Evolutionary conservation across 2,329 filamentous ascomycete species (phyloP).

Genomic region (Taxawa tesnikishii): DNA sequence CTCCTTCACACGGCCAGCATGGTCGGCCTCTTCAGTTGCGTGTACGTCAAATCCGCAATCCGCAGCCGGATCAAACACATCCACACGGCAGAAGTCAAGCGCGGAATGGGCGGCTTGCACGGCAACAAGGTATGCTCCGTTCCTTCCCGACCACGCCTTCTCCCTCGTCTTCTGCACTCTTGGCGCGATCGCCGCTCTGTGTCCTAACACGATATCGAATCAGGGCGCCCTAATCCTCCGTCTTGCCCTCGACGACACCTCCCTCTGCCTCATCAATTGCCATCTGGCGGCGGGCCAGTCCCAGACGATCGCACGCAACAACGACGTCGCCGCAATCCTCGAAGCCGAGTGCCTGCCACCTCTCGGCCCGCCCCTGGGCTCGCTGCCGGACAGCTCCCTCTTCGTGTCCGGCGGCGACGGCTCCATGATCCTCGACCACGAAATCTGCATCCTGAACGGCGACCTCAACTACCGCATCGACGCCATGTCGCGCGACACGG

Average conservation of each 20-base stretch:
- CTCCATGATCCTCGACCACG: slow-evolving; percentile 87
- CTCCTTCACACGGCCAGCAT: slow-evolving; percentile 80
- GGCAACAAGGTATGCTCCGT: slow-evolving; percentile 64
- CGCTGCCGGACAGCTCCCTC: slow-evolving; percentile 58
- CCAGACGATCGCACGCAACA: slow-evolving; percentile 81
- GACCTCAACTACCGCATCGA: slow-evolving; percentile 98
- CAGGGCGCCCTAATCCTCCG: slow-evolving; percentile 75
- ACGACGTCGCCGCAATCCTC: slow-evolving; percentile 80
- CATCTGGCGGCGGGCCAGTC: slow-evolving; percentile 91
- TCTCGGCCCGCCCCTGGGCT: slow-evolving; percentile 46
- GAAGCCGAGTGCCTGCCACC: slow-evolving; percentile 66
- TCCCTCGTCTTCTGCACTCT: too few relatives aligned
- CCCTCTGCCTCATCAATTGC: slow-evolving; percentile 92
- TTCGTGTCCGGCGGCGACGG: slow-evolving; percentile 91
- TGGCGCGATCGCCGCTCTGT: too few relatives aligned
- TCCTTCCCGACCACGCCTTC: too few relatives aligned
- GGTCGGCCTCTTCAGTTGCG: slow-evolving; percentile 88
- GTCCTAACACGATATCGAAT: slow-evolving; percentile 1
- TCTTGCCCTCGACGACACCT: slow-evolving; percentile 89
- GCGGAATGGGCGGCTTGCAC: slow-evolving; percentile 88
- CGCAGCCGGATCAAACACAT: slow-evolving; percentile 66
- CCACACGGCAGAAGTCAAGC: slow-evolving; percentile 74
- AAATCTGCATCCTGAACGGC: slow-evolving; percentile 92
- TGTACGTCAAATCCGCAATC: slow-evolving; percentile 78
- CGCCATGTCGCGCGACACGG: slow-evolving; percentile 86